phyloP scores from a whole-genome alignment of 2,329 filamentous ascomycete genomes.

The Ophiostoma sp. region DNA sequence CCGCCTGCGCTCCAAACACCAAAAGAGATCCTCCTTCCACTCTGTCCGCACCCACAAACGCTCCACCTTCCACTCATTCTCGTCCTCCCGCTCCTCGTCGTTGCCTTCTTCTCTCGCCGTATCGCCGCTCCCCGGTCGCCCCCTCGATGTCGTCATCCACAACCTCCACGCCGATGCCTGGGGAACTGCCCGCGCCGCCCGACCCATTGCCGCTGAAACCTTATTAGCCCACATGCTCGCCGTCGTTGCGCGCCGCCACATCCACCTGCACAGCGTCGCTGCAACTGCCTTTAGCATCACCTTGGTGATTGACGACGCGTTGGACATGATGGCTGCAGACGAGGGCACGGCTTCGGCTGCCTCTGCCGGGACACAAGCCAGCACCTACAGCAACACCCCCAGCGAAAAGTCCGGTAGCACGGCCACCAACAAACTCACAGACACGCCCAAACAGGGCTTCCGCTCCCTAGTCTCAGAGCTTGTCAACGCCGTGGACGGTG shows the following conservation, averaged over 20 bases:
- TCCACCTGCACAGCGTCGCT: constrained; percentile 18
- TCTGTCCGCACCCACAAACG: background rate
- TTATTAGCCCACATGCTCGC: constrained; percentile 19
- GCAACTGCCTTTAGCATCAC: constrained; percentile 21
- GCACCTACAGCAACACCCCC: background rate
- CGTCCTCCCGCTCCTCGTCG: background rate
- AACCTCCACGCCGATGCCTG: constrained; percentile 18
- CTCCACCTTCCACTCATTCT: constrained; percentile 3
- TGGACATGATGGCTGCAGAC: constrained; percentile 1
- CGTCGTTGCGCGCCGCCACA: background rate
- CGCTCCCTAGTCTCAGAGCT: constrained; percentile 1
- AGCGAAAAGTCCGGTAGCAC: background rate
- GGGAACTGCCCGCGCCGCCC: constrained; percentile 17
- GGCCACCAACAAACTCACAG: background rate
- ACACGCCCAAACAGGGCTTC: background rate
- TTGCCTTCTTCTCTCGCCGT: background rate
- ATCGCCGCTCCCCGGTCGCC: background rate
- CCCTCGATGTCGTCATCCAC: constrained; percentile 21
- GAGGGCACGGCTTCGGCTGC: background rate
- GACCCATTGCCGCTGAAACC: constrained; percentile 13
- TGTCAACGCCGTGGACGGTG: constrained; percentile 9
- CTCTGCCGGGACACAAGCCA: background rate
- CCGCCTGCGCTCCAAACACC: background rate
- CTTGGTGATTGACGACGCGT: constrained; percentile 16
- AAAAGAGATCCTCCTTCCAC: background rate